Evolutionary conservation across 1,139 yeast species (phyloP).

Genomic region (Debaryomycetaceae sp.): DNA sequence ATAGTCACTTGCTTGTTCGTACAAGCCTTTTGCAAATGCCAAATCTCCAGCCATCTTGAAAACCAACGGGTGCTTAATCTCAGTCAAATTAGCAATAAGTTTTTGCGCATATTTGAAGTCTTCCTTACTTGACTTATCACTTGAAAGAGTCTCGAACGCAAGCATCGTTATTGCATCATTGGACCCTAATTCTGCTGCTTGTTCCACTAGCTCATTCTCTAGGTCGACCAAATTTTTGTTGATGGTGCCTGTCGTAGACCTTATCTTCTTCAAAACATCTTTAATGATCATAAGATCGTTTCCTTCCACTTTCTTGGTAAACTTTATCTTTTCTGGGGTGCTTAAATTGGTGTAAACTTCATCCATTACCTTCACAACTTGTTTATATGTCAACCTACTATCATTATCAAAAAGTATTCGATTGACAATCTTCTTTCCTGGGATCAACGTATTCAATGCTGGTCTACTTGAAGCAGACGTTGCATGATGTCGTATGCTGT

Average conservation of each 20-base stretch:
- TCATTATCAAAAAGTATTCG: constrained; percentile 64
- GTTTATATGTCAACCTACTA: constrained; percentile 50
- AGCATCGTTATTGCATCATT: constrained; percentile 75
- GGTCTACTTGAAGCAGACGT: constrained; percentile 25
- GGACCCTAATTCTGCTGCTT: constrained; percentile 81
- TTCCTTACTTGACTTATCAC: constrained; percentile 33
- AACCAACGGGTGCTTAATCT: constrained; percentile 63
- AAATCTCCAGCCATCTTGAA: constrained; percentile 73
- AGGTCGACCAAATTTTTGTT: constrained; percentile 54
- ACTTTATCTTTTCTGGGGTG: constrained; percentile 25
- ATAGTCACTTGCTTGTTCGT: constrained; percentile 52
- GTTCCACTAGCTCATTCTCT: constrained; percentile 70
- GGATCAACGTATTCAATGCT: constrained; percentile 49
- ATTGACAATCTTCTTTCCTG: constrained; percentile 55
- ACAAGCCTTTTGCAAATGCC: constrained; percentile 45
- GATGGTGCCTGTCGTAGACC: constrained; percentile 57
- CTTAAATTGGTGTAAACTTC: constrained; percentile 46
- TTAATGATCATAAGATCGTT: constrained; percentile 67
- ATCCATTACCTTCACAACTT: constrained; percentile 52
- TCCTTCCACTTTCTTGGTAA: constrained; percentile 48
- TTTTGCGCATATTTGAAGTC: constrained; percentile 62
- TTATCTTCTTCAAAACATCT: constrained; percentile 57
- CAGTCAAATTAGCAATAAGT: constrained; percentile 60
- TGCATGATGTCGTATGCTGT: background rate
- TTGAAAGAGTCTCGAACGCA: constrained; percentile 56